Percentiles rank a stretch among this genome's conserved stretches.
These are phyloP conservation scores for Ambrosia trifida DNA, from an alignment of 129 eudicot species.

Conservation along the genomic window DNA sequence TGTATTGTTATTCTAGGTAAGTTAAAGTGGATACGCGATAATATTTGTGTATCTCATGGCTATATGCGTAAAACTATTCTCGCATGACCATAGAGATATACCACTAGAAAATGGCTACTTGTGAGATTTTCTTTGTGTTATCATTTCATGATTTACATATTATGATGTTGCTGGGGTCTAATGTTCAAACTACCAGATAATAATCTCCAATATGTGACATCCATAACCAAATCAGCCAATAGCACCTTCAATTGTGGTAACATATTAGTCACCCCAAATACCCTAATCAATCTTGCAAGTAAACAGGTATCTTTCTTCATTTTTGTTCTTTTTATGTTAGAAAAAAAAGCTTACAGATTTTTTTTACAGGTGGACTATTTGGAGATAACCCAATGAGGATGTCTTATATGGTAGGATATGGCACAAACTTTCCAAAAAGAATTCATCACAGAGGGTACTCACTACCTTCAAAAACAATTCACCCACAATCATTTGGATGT, in stretches of 20 bases:
- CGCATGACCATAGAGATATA: background rate
- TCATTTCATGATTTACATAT: background rate
- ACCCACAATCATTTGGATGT: constrained; percentile 69
- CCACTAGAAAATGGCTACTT: background rate
- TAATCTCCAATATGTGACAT: constrained; percentile 88
- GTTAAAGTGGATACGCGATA: background rate
- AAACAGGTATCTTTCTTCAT: constrained; percentile 52
- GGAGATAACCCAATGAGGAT: constrained; percentile 87
- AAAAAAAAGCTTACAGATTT: no score
- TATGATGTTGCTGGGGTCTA: constrained; percentile 45
- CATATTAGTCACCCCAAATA: constrained; percentile 51
- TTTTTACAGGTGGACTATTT: constrained; percentile 69
- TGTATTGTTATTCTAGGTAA: background rate
- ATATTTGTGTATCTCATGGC: background rate
- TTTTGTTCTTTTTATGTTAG: background rate
- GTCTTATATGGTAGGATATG: constrained; percentile 98
- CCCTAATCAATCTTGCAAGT: constrained; percentile 61
- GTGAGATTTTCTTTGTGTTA: no score
- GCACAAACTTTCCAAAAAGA: constrained; percentile 68
- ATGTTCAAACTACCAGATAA: constrained; percentile 69
- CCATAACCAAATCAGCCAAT: constrained; percentile 60
- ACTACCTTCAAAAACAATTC: constrained; percentile 55
- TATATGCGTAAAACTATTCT: background rate
- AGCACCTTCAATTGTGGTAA: constrained; percentile 67
- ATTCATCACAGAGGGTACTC: constrained; percentile 94